Evolutionary conservation across 306 rosid genomes (phyloP).

Genomic region (Albizia julibrissin): DNA sequence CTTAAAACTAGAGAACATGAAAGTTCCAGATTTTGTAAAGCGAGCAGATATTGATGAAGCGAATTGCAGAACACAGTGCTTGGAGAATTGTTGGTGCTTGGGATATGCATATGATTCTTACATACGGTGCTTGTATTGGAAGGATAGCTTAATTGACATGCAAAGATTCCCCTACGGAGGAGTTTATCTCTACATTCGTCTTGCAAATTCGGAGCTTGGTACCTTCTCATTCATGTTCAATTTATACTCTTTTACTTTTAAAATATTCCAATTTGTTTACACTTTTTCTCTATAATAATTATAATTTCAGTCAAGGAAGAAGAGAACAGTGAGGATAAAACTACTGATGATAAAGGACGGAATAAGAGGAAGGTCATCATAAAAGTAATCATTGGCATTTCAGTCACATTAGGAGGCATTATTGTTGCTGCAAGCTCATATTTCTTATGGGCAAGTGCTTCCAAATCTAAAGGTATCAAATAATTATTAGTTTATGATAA

Average conservation of each 20-base stretch:
- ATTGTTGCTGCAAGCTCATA: background rate
- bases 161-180: conserved; percentile 35
- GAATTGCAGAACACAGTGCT: conserved; percentile 21
- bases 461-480: background rate
- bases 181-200: background rate
- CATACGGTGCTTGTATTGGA: conserved; percentile 44
- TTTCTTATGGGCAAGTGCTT: background rate
- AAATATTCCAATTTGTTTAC: too few relatives aligned
- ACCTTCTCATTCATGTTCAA: too few relatives aligned
- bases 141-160: conserved; percentile 31
- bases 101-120: conserved; percentile 38
- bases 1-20: too few relatives aligned
- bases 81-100: conserved; percentile 40
- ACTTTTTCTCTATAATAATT: too few relatives aligned
- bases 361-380: too few relatives aligned
- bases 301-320: too few relatives aligned
- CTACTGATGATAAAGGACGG: too few relatives aligned
- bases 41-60: background rate
- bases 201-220: background rate
- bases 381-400: too few relatives aligned
- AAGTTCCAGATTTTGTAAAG: background rate
- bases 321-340: too few relatives aligned
- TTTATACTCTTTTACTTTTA: too few relatives aligned
- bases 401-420: too few relatives aligned
- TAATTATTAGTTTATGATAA: too few relatives aligned